These are phyloP conservation scores for Dendryphion nanum DNA, from an alignment of 2,329 filamentous ascomycete species.

Conservation along the genomic window DNA sequence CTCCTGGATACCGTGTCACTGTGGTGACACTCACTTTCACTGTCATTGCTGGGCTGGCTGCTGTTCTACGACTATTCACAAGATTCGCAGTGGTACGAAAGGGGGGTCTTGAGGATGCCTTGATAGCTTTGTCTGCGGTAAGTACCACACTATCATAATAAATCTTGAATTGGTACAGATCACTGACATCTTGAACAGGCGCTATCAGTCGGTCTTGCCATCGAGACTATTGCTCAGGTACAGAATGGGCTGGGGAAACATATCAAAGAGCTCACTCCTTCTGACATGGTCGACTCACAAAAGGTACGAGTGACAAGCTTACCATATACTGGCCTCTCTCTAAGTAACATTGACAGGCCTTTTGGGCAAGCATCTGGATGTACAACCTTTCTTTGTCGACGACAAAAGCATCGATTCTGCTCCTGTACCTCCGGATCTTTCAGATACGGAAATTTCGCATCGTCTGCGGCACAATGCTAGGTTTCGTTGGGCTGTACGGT, in stretches of 20 bases:
- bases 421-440: conserved; percentile 34
- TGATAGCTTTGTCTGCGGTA: conserved; percentile 33
- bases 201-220: conserved; percentile 25
- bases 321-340: conserved; percentile 1
- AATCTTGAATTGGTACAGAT: background rate
- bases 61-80: conserved; percentile 32
- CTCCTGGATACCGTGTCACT: conserved; percentile 30
- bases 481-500: conserved; percentile 22
- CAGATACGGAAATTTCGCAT: conserved; percentile 24
- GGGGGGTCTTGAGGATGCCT: conserved; percentile 29
- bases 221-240: conserved; percentile 26
- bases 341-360: conserved; percentile 23
- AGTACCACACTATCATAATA: conserved; percentile 5
- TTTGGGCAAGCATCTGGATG: conserved; percentile 35
- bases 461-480: conserved; percentile 26
- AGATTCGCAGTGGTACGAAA: conserved; percentile 21
- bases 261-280: conserved; percentile 9
- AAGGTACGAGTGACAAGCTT: conserved; percentile 11
- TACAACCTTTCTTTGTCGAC: conserved; percentile 31
- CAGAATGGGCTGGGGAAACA: conserved; percentile 32
- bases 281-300: conserved; percentile 10
- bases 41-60: conserved; percentile 25
- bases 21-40: conserved; percentile 31
- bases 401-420: conserved; percentile 33
- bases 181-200: conserved; percentile 11